Evolutionary conservation across 2,329 filamentous ascomycete genomes (phyloP).

Genomic region (Bipolaris cookei): DNA sequence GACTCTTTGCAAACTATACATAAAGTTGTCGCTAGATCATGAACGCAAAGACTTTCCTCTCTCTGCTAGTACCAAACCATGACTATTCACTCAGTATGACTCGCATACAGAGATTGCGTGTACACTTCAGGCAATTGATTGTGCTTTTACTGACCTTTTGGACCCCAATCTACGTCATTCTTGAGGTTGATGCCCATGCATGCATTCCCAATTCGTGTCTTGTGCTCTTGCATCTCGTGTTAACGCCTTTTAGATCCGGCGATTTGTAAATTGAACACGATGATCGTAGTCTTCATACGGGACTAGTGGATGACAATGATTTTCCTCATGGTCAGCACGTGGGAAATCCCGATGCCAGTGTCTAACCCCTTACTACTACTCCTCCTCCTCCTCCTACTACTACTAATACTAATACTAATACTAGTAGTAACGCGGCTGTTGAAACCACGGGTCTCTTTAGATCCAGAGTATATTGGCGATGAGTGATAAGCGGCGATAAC

Average conservation of each 20-base stretch:
- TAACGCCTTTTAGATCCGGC: too few species aligned
- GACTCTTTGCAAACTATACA: background rate
- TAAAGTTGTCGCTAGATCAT: background rate
- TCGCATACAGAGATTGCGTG: background rate
- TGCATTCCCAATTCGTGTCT: background rate
- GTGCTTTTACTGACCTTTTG: background rate
- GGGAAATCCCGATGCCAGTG: background rate
- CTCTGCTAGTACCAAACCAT: background rate
- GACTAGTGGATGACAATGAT: background rate
- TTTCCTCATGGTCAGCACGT: background rate
- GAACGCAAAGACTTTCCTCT: background rate
- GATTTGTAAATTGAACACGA: background rate
- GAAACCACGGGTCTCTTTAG: background rate
- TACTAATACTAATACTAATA: too few species aligned
- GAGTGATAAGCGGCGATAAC: background rate
- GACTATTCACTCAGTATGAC: background rate
- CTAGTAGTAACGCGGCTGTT: background rate
- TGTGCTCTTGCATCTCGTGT: background rate
- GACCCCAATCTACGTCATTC: background rate
- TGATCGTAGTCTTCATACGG: background rate
- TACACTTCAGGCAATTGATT: background rate
- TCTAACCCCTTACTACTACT: background rate
- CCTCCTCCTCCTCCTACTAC: too few species aligned
- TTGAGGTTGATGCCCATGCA: background rate
- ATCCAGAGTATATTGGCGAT: background rate